Base-by-base conservation (phyloP, 148 eudicot species). In the Camellia sinensis region DNA sequence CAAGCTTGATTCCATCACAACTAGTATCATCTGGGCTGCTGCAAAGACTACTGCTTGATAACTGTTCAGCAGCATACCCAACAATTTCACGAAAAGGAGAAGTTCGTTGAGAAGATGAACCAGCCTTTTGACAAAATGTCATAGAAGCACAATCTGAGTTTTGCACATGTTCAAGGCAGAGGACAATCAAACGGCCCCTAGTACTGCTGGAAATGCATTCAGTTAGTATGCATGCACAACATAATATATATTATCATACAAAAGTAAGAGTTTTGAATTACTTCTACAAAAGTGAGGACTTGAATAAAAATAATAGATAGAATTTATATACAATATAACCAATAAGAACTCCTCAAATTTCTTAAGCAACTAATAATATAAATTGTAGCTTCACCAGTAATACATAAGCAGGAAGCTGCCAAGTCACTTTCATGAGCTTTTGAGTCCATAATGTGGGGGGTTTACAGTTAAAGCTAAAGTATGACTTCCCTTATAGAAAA, bases 1-100 rank as follows among this genome's bases (percentile, higher is more conserved):
- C 95, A 80, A 93, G 90, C 87, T 89, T 90, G 69, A 91, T 72
- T 41, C 91, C 90, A 75, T 93, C 97, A 86, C 80, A 85, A 76
- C 89, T 88, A 83, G 74, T 87, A 73, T 91, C 89, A 90, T 89
- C 96, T 48, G 97, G 97, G 86, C 97, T 92, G 89, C 97, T 95
- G 85, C 96, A 88, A 40, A 82, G 84, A 84, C 94, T 89, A 63
- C 90, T 86, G 75, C 82, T 83, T 74, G 95, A 90, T 69, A 93
- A 87, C 79, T 87, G 92, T 59, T 95, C 97, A 56, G 89, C 87
- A 73, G 85, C 81, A 79, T 82, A 87, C 46, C 92, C 92, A 78
- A 85, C 83, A 82, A 82, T 78, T 71, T 89, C 96, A 80, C 82
- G 81, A 79, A 87, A 88, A 48, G 94, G 91, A 43, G 93, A 93